These are phyloP conservation scores for Fusarium dimerum DNA, from an alignment of 2,329 filamentous ascomycete species.

Conservation along the genomic window DNA sequence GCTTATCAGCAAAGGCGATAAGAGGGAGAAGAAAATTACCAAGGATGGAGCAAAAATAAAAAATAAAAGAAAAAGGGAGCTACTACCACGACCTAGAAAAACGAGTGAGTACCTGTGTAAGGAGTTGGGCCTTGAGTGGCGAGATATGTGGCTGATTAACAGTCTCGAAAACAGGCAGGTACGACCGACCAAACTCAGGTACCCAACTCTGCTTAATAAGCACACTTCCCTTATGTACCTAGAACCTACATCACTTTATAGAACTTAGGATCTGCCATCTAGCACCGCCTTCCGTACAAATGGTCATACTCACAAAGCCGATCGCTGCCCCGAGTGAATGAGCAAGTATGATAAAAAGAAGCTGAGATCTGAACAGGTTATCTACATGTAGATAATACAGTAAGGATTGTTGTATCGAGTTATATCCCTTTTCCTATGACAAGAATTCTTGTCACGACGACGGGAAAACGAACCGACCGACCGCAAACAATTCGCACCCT, in stretches of 20 bases:
- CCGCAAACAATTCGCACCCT: neutral
- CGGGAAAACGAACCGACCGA: neutral
- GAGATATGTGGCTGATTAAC: too few relatives aligned
- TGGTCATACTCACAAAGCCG: constrained; percentile 1
- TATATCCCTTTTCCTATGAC: neutral
- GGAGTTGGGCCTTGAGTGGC: too few relatives aligned
- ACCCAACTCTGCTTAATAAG: too few relatives aligned
- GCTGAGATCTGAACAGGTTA: neutral
- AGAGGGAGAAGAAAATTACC: too few relatives aligned
- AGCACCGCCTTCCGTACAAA: constrained; percentile 27
- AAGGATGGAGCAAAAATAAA: neutral
- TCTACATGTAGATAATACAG: neutral
- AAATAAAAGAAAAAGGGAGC: constrained; percentile 27
- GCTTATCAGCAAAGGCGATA: neutral
- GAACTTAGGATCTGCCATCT: constrained; percentile 15
- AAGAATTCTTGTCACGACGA: neutral
- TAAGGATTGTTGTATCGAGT: neutral
- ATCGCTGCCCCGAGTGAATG: constrained; percentile 12
- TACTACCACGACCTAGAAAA: too few relatives aligned
- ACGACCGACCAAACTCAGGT: too few relatives aligned
- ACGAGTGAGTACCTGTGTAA: too few relatives aligned
- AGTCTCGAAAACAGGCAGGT: too few relatives aligned
- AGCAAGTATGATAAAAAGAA: constrained; percentile 29
- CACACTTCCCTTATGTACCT: too few relatives aligned
- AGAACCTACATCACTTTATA: too few relatives aligned